Evolutionary conservation across 169 alveolate species (phyloP), one percentile per base, ranked within the genome.

Genomic region (Babesia bovis): DNA sequence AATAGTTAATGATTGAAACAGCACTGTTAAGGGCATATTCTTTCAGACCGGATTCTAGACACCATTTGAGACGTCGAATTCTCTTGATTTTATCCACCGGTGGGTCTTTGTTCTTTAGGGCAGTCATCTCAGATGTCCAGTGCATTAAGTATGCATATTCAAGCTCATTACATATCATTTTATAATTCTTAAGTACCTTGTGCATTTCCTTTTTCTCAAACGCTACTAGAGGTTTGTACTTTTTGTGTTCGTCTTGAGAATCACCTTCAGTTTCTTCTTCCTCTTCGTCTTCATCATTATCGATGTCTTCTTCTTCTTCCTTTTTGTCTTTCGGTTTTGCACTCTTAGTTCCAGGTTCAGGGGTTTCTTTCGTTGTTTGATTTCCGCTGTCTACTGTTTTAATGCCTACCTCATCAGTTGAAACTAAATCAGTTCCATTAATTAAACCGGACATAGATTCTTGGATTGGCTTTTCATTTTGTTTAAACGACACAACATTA

Each of bases 11-110:
- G 60, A 63, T 63, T 7, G 52, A 25, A 3, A n/a, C 36, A 17
- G 73, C 73, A 25, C 73, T 63, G 26, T 35, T 33, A 15, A 23
- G 26, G 25, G 63, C 47, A 36, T 63, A 63, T 17, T 21, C 47
- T 60, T 63, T 63, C 35, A 63, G 60, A 4, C 73, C 73, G 25
- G 61, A 28, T 17, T 63, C 73, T 3, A 63, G 61, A 41, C 73
- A 63, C 73, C 73, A 63, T 25, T 63, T 63, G 15, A 63, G 35
- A 44, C 73, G 58, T 28, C 73, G 21, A 2, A 63, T 63, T 30
- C 47, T 63, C 49, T 63, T 63, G 0, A 63, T 44, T n/a, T 63
- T 63, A 1, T 63, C 73, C 5, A 63, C 60, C 26, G 26, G 61
- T 0, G 4, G 49, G 19, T 45, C 73, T 33, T 49, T 44, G 1